phyloP scores from a whole-genome alignment of 768 basidiomycete species.

The Bullera alba region DNA sequence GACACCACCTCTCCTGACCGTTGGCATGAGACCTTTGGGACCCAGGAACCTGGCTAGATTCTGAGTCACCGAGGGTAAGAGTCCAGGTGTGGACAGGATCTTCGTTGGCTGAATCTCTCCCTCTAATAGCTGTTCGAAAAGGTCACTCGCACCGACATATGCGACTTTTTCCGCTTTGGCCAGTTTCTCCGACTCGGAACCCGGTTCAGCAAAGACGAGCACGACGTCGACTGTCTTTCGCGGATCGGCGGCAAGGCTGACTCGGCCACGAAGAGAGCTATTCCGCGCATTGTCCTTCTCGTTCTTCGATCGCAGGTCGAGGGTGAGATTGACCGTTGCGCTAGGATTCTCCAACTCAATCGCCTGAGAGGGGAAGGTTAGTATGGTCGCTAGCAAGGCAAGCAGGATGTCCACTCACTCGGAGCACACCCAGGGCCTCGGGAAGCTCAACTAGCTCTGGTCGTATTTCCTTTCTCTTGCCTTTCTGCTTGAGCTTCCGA shows the following conservation, averaged over 20 bases:
- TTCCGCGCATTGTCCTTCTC: too few relatives aligned
- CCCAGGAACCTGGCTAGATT: conserved; percentile 71
- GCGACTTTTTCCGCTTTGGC: conserved; percentile 83
- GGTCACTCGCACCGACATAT: conserved; percentile 80
- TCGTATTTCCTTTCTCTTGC: too few relatives aligned
- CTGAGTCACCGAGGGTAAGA: conserved; percentile 68
- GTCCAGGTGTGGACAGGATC: conserved; percentile 71
- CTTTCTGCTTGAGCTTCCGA: too few relatives aligned
- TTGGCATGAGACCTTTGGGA: conserved; percentile 91
- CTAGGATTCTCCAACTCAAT: conserved; percentile 72
- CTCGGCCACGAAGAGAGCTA: conserved; percentile 86
- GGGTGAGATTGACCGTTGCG: conserved; percentile 68
- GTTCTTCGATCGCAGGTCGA: conserved; percentile 61
- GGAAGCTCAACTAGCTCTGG: too few relatives aligned
- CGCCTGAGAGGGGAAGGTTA: conserved; percentile 55
- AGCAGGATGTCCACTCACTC: too few relatives aligned
- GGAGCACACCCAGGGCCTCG: too few relatives aligned
- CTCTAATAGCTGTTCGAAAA: conserved; percentile 72
- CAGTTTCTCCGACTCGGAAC: conserved; percentile 52
- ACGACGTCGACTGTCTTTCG: conserved; percentile 64
- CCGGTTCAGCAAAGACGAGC: conserved; percentile 90
- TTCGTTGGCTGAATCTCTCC: conserved; percentile 72
- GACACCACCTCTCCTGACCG: conserved; percentile 86
- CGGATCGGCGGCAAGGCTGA: conserved; percentile 68
- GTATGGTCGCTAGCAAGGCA: too few relatives aligned